A percentile compares a stretch with the other conserved stretches of the same genome.
phyloP scores from a whole-genome alignment of 1,139 yeast species.

The Meyerozyma athensensis region DNA sequence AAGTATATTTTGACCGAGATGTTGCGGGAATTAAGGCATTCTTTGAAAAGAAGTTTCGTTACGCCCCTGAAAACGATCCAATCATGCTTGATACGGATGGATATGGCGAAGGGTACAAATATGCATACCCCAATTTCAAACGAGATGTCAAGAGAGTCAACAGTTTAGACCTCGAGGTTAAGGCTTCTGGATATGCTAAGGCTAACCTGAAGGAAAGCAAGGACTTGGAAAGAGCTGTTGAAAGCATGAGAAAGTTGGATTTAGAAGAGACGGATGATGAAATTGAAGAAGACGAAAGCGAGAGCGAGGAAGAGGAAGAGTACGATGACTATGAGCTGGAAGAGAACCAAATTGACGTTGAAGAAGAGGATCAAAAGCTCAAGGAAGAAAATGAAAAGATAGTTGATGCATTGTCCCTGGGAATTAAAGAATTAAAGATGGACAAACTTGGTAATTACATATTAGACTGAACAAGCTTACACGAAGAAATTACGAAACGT shows the following conservation, averaged over 20 bases:
- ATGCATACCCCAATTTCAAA: constrained; percentile 75
- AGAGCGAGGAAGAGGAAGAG: constrained; percentile 22
- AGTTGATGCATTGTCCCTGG: constrained; percentile 60
- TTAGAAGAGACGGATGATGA: constrained; percentile 27
- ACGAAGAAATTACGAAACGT: background rate
- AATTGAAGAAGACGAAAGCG: constrained; percentile 26
- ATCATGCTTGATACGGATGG: constrained; percentile 75
- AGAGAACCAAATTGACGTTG: constrained; percentile 27
- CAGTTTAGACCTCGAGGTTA: constrained; percentile 73
- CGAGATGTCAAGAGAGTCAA: constrained; percentile 69
- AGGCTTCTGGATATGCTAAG: constrained; percentile 87
- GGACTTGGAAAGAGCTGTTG: constrained; percentile 73
- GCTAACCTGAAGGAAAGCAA: constrained; percentile 49
- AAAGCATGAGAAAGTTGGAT: constrained; percentile 49
- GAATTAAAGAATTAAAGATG: constrained; percentile 61
- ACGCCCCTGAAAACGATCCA: constrained; percentile 58
- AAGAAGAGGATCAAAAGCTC: constrained; percentile 28
- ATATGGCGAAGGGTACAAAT: constrained; percentile 70
- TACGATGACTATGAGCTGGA: constrained; percentile 25
- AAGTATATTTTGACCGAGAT: constrained; percentile 82
- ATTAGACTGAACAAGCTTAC: constrained; percentile 35
- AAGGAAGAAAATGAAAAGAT: constrained; percentile 69
- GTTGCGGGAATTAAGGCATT: constrained; percentile 84
- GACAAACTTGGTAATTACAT: constrained; percentile 80
- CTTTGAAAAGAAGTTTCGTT: constrained; percentile 73